These are phyloP conservation scores for Thamnidium elegans DNA, from an alignment of 192 early-diverging fungal species.

Conservation along the genomic window DNA sequence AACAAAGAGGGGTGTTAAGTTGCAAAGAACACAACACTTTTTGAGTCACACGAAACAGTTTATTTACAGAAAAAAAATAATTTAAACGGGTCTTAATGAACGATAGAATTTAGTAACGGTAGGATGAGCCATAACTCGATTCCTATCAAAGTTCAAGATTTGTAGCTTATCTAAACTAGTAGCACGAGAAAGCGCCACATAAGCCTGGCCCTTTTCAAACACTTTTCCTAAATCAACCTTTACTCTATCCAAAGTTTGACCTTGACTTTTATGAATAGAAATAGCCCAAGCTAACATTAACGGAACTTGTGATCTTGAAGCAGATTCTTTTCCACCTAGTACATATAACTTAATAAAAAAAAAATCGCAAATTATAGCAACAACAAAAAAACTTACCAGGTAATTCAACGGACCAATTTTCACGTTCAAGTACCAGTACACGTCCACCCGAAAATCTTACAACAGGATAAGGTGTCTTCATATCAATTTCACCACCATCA, in stretches of 20 bases:
- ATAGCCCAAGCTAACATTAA: conserved; percentile 83
- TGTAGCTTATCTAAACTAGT: conserved; percentile 68
- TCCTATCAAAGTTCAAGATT: conserved; percentile 61
- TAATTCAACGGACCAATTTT: conserved; percentile 53
- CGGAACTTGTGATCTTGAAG: conserved; percentile 56
- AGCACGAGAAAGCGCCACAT: conserved; percentile 81
- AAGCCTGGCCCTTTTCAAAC: conserved; percentile 85
- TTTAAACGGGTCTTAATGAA: conserved; percentile 4
- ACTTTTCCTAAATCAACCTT: conserved; percentile 70
- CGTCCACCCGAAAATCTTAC: conserved; percentile 39
- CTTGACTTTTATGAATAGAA: conserved; percentile 87
- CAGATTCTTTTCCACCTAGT: conserved; percentile 19
- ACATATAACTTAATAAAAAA: neutral
- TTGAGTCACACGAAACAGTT: too few relatives aligned
- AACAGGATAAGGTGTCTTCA: conserved; percentile 32
- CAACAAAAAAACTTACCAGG: conserved; percentile 28
- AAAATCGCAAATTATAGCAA: neutral
- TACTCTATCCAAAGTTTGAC: conserved; percentile 78
- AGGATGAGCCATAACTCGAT: conserved; percentile 69
- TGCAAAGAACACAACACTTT: too few relatives aligned
- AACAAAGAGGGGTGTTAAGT: too few relatives aligned
- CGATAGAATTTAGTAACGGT: conserved; percentile 68
- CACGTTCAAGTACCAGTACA: conserved; percentile 51
- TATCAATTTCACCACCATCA: conserved; percentile 16
- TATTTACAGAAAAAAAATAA: too few relatives aligned